Percentiles rank a stretch among this genome's conserved stretches.
Evolutionary conservation across 2,329 filamentous ascomycete species (phyloP).

Genomic region (Nannizziopsis arthrosporioides): DNA sequence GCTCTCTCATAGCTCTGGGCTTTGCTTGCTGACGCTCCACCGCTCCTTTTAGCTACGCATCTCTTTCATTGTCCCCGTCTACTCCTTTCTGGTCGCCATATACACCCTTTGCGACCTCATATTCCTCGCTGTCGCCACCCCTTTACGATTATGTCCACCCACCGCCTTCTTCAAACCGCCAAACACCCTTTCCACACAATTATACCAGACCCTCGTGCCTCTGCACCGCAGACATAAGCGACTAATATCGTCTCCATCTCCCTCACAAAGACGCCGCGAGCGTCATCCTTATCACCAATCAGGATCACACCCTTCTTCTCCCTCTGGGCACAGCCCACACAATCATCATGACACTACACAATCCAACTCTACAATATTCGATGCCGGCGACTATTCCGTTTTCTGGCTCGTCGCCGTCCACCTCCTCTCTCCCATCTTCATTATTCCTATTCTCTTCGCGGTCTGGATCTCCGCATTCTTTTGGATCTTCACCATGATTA

Average conservation of each 20-base stretch:
- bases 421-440: slow-evolving; percentile 45
- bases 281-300: slow-evolving; percentile 18
- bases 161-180: slow-evolving; percentile 31
- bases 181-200: slow-evolving; percentile 38
- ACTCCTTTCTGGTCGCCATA: slow-evolving; percentile 43
- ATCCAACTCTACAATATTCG: slow-evolving; percentile 30
- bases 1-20: background rate
- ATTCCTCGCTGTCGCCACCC: slow-evolving; percentile 41
- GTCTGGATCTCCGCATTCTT: slow-evolving; percentile 50
- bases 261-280: slow-evolving; percentile 13
- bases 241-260: slow-evolving; percentile 21
- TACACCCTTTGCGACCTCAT: slow-evolving; percentile 45
- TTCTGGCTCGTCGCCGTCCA: slow-evolving; percentile 41
- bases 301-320: slow-evolving; percentile 6
- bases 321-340: background rate
- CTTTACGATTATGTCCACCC: slow-evolving; percentile 43
- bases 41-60: slow-evolving; percentile 19
- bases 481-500: slow-evolving; percentile 50
- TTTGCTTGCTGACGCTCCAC: background rate
- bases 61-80: slow-evolving; percentile 38
- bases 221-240: slow-evolving; percentile 40
- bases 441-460: slow-evolving; percentile 44
- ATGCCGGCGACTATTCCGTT: slow-evolving; percentile 24
- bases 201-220: slow-evolving; percentile 43
- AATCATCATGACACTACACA: slow-evolving; percentile 23